Evolutionary conservation across 768 basidiomycete species (phyloP).

Genomic region (Pleurotus giganteus): DNA sequence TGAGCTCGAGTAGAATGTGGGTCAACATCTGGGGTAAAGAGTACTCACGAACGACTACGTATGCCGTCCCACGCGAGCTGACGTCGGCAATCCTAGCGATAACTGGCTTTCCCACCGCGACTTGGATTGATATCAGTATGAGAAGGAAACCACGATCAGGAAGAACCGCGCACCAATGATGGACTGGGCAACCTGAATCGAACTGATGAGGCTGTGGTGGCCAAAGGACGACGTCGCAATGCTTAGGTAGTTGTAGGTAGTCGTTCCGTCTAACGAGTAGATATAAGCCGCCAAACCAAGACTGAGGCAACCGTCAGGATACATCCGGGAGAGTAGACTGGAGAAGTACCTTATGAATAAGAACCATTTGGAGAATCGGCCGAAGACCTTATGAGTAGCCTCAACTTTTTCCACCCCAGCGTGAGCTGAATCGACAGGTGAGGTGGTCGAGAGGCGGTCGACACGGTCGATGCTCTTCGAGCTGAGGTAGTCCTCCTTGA

Average conservation of each 20-base stretch:
- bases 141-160: not conserved
- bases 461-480: not conserved
- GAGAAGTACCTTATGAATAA: constrained; percentile 53
- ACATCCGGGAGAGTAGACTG: not conserved
- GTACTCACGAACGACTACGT: constrained; percentile 52
- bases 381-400: constrained; percentile 49
- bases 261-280: constrained; percentile 71
- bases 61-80: constrained; percentile 63
- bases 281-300: constrained; percentile 72
- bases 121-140: constrained; percentile 14
- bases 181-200: constrained; percentile 52
- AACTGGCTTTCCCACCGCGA: constrained; percentile 58
- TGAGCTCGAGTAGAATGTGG: not conserved
- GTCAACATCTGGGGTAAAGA: not conserved
- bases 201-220: constrained; percentile 51
- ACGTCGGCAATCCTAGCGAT: constrained; percentile 76
- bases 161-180: constrained; percentile 45
- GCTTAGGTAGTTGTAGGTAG: constrained; percentile 63
- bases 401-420: constrained; percentile 47
- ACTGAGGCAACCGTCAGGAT: constrained; percentile 22
- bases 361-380: constrained; percentile 54
- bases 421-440: constrained; percentile 25
- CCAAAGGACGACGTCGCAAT: constrained; percentile 55
- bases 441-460: not conserved
- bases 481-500: not conserved